A percentile compares a stretch with the other conserved stretches of the same genome.
Conservation (phyloP, 164 flowering plant species). For the Aristolochia californica region DNA sequence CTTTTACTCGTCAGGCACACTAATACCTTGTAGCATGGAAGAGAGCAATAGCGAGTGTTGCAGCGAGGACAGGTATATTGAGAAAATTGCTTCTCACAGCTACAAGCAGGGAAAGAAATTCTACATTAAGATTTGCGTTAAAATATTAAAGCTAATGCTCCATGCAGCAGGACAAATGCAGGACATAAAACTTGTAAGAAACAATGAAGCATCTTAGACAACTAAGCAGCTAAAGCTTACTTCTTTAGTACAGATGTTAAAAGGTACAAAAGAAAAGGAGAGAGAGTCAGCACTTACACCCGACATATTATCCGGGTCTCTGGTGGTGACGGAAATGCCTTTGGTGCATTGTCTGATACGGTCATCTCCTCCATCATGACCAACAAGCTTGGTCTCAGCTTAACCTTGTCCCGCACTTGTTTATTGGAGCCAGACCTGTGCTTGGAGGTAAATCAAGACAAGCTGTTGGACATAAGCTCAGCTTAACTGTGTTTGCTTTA, state of each 20-base stretch:
- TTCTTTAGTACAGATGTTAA: not conserved
- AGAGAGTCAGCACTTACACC: constrained; percentile 14
- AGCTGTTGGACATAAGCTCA: too few species aligned
- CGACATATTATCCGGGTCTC: constrained; percentile 18
- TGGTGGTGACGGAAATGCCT: not conserved
- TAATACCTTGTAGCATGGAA: constrained; percentile 80
- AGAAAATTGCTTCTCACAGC: constrained; percentile 93
- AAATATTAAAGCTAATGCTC: not conserved
- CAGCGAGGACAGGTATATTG: constrained; percentile 92
- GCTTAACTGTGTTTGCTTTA: too few species aligned
- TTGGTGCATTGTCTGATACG: not conserved
- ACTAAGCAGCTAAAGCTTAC: not conserved
- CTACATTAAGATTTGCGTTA: not conserved
- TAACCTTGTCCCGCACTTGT: too few species aligned
- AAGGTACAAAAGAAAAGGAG: too few species aligned
- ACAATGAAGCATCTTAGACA: not conserved
- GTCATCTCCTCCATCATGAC: not conserved
- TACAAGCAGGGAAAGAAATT: constrained; percentile 15
- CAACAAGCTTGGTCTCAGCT: too few species aligned
- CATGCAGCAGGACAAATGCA: not conserved
- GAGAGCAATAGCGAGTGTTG: constrained; percentile 86
- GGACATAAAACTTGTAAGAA: not conserved
- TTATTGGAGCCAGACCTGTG: too few species aligned
- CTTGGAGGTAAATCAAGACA: too few species aligned
- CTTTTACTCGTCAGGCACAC: not conserved